These are phyloP conservation scores for Protomyces gravidus DNA, from an alignment of 1,139 yeast species.

Conservation along the genomic window DNA sequence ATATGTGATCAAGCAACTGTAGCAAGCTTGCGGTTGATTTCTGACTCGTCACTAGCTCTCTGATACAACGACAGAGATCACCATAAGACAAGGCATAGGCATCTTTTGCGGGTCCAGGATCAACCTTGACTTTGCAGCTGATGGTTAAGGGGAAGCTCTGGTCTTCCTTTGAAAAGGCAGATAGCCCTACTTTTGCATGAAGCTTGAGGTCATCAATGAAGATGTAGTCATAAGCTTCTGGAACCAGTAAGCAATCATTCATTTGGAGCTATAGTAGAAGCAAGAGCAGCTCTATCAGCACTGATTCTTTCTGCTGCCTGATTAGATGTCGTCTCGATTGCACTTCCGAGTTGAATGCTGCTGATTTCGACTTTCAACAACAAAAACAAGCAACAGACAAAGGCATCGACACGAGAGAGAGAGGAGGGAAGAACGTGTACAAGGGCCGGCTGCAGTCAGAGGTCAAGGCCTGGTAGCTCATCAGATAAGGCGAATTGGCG, in stretches of 20 bases:
- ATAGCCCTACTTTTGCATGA: constrained; percentile 9
- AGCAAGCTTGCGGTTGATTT: background rate
- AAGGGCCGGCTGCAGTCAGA: too few species aligned
- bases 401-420: too few species aligned
- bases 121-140: background rate
- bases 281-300: too few species aligned
- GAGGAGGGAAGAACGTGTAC: too few species aligned
- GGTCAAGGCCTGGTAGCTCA: too few species aligned
- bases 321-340: too few species aligned
- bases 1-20: background rate
- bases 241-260: too few species aligned
- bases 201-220: constrained; percentile 5
- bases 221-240: constrained; percentile 3
- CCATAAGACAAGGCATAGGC: constrained; percentile 15
- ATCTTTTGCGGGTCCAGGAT: constrained; percentile 1
- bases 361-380: too few species aligned
- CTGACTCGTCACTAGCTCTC: background rate
- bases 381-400: background rate
- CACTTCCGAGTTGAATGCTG: background rate
- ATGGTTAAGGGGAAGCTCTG: constrained; percentile 4
- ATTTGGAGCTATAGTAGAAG: too few species aligned
- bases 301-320: too few species aligned
- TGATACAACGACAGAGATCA: constrained; percentile 9
- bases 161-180: constrained; percentile 14
- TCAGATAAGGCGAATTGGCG: too few species aligned